These are phyloP conservation scores for Leccinum incarnatum DNA, from an alignment of 768 basidiomycete species.

Conservation along the genomic window DNA sequence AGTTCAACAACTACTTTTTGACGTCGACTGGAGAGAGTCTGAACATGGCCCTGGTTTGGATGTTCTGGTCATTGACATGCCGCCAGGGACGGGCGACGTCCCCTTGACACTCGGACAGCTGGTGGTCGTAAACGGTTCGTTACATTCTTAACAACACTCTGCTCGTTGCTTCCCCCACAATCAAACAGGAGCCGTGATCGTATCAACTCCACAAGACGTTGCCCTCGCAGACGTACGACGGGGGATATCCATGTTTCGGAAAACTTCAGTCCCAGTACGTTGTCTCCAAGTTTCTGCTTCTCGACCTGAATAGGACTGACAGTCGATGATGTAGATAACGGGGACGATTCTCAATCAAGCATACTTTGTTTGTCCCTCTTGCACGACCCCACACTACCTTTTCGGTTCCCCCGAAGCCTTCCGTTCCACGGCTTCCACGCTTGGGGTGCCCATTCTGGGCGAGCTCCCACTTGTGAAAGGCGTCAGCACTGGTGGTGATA, in stretches of 20 bases:
- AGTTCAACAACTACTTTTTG: conserved; percentile 92
- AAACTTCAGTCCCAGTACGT: conserved; percentile 81
- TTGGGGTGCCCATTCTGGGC: conserved; percentile 66
- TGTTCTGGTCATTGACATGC: conserved; percentile 90
- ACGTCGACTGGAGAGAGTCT: conserved; percentile 79
- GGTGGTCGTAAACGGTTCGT: conserved; percentile 76
- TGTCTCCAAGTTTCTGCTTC: neutral
- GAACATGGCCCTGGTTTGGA: conserved; percentile 55
- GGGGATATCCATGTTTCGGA: conserved; percentile 89
- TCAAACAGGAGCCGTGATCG: conserved; percentile 77
- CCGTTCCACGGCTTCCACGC: conserved; percentile 50
- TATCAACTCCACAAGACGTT: conserved; percentile 95
- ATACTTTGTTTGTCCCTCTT: conserved; percentile 75
- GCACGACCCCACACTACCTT: conserved; percentile 57
- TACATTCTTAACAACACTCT: neutral
- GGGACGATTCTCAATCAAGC: conserved; percentile 89
- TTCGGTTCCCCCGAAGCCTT: conserved; percentile 73
- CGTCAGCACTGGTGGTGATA: conserved; percentile 72
- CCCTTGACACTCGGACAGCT: conserved; percentile 89
- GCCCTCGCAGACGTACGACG: conserved; percentile 89
- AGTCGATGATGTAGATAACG: conserved; percentile 54
- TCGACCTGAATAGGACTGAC: neutral
- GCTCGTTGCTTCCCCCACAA: neutral
- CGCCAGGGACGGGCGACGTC: conserved; percentile 96
- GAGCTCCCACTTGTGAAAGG: conserved; percentile 78